A percentile compares a stretch with the other conserved stretches of the same genome.
Conservation (phyloP, 2,329 filamentous ascomycete genomes). For the Hypoxylon sp. region DNA sequence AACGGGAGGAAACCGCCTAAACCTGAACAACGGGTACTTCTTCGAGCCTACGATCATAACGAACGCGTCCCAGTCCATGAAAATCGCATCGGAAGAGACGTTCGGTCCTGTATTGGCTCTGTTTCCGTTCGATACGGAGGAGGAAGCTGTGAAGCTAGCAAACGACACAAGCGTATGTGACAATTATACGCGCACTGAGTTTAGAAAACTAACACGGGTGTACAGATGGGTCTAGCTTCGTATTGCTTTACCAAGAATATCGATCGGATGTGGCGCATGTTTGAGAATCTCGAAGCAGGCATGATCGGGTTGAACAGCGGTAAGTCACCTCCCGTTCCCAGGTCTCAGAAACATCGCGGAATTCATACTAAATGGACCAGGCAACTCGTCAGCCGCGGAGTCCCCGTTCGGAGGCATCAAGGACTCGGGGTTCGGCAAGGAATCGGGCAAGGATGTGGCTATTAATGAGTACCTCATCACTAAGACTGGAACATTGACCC, state of each 20-base stretch:
- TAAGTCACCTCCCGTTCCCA: conserved; percentile 48
- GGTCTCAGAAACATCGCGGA: not conserved
- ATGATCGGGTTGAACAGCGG: conserved; percentile 63
- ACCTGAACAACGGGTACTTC: conserved; percentile 68
- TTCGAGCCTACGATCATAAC: conserved; percentile 73
- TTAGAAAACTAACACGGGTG: not conserved
- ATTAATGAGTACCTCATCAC: conserved; percentile 64
- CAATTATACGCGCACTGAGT: not conserved
- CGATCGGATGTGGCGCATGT: conserved; percentile 70
- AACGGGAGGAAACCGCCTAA: conserved; percentile 69
- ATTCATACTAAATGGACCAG: conserved; percentile 29
- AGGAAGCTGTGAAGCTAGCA: conserved; percentile 67
- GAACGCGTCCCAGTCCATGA: conserved; percentile 64
- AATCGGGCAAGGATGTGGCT: conserved; percentile 64
- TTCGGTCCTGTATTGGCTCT: conserved; percentile 72
- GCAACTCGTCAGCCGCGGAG: conserved; percentile 61
- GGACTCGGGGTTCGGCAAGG: conserved; percentile 63
- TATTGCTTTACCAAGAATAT: conserved; percentile 73
- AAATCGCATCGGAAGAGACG: conserved; percentile 66
- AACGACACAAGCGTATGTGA: conserved; percentile 65
- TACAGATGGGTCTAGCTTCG: conserved; percentile 69
- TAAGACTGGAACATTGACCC: conserved; percentile 62
- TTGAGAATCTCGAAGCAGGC: conserved; percentile 72
- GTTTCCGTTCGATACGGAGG: conserved; percentile 69
- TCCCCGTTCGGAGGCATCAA: conserved; percentile 66